Conservation (phyloP, 192 early-diverging fungal species). For the Linderina pennispora region DNA sequence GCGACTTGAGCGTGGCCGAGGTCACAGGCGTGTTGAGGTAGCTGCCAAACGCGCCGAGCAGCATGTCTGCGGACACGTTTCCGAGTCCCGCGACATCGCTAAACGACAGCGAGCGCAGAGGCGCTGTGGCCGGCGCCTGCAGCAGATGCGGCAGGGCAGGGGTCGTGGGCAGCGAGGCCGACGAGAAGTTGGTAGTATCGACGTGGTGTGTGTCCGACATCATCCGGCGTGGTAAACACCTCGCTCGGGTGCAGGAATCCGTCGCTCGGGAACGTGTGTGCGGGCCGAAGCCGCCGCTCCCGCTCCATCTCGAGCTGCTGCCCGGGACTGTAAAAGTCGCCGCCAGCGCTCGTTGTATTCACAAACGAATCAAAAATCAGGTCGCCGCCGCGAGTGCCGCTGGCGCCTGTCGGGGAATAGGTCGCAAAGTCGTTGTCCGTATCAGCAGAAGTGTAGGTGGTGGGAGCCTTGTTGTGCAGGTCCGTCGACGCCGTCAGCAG, state of each 20-base stretch:
- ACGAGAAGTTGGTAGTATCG: neutral
- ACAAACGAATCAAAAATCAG: slow-evolving; percentile 14
- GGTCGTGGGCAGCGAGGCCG: slow-evolving; percentile 17
- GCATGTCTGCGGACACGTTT: slow-evolving; percentile 3
- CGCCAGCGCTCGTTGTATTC: too few relatives aligned
- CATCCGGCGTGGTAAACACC: slow-evolving; percentile 19
- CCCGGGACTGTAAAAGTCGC: slow-evolving; percentile 15
- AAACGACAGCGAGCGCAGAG: slow-evolving; percentile 5
- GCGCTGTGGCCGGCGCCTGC: slow-evolving; percentile 12
- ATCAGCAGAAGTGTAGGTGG: slow-evolving; percentile 18
- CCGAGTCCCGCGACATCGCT: neutral
- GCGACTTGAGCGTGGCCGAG: slow-evolving; percentile 7
- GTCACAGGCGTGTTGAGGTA: slow-evolving; percentile 30
- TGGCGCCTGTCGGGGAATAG: neutral
- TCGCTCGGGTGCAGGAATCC: slow-evolving; percentile 4
- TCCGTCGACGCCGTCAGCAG: slow-evolving; percentile 14
- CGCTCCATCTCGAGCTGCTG: slow-evolving; percentile 8
- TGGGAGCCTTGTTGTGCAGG: neutral
- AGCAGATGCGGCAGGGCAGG: slow-evolving; percentile 6
- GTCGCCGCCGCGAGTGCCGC: slow-evolving; percentile 1
- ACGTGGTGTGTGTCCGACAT: slow-evolving; percentile 1
- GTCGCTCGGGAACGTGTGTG: neutral
- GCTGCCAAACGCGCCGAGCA: slow-evolving; percentile 28
- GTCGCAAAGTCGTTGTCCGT: slow-evolving; percentile 35
- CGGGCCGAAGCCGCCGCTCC: neutral